These are phyloP conservation scores for Solanum lycopersicoides DNA, from an alignment of 257 asterid species.

Conservation along the genomic window DNA sequence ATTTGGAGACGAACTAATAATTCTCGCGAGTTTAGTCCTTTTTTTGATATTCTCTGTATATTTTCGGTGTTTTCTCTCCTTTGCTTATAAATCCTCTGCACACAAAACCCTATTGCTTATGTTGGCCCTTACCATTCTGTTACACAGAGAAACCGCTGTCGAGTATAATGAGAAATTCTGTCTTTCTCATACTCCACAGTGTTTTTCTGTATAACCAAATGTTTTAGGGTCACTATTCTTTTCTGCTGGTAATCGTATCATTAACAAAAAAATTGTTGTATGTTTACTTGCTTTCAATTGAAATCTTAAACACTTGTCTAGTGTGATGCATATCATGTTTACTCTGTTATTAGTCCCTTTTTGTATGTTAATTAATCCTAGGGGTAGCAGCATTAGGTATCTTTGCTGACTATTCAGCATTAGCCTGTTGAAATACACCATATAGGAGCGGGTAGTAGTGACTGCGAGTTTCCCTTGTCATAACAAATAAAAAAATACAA, in stretches of 20 bases:
- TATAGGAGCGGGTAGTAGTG: no score
- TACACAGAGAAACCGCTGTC: constrained; percentile 8
- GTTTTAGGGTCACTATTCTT: not conserved
- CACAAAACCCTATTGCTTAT: not conserved
- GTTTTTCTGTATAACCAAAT: constrained; percentile 1
- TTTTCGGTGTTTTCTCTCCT: no score
- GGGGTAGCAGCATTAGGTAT: not conserved
- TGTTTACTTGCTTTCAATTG: not conserved
- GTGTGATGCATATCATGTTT: not conserved
- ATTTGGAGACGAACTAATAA: no score
- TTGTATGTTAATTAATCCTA: not conserved
- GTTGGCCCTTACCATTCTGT: not conserved
- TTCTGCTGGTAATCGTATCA: no score
- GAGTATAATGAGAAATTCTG: not conserved
- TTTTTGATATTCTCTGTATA: no score
- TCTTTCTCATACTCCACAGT: not conserved
- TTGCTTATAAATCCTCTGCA: not conserved
- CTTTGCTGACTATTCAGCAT: not conserved
- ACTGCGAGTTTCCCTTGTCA: no score
- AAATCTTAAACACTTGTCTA: not conserved
- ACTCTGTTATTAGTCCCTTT: not conserved
- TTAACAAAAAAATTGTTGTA: not conserved
- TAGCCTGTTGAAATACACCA: not conserved
- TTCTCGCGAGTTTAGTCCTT: no score
- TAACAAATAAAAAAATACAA: no score